Base-by-base conservation (phyloP, 2,329 filamentous ascomycete species). In the Macrophomina tecta region DNA sequence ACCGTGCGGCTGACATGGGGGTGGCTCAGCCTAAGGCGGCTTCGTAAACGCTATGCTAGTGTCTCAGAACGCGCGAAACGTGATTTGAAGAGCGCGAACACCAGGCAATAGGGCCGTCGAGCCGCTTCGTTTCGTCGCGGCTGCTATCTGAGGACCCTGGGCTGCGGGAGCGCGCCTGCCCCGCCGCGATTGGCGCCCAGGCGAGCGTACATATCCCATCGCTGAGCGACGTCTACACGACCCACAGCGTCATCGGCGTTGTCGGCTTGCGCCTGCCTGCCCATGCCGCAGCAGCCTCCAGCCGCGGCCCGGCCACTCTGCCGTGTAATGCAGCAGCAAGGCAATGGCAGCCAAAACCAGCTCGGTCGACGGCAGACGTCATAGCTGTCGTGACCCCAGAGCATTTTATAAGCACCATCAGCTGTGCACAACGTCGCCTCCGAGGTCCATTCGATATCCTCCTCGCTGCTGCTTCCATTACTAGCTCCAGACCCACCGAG, bases 1-100 rank as follows among this genome's bases (percentile, higher is more conserved):
- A 48, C 64, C 53, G 53, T 66, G 55, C 64, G 61, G 61, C 48
- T 64, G 36, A 63, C 48, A 62, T 64, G 61, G 61, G 40, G 61
- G 61, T 64, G 61, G 61, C 61, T 52, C 16, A 52, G 61, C 61
- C 36, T 28, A n/a, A n/a, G 48, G 18, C 61, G 61, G 36, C 45
- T 64, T 64, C 61, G 61, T 64, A 64, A 64, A 64, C 36, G 61
- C 61, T 42, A 38, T 64, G 61, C 61, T 64, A 64, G 61, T 64
- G 61, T 64, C 61, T 64, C 61, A 64, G 48, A 32, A 62, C 58
- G 58, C 58, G 45, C 58, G 58, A 62, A 62, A 62, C 58, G 45
- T 49, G 40, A 40, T 18, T 28, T 7, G n/a, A 51, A 28, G 12
- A 38, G 58, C 34, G 32, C 58, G 58, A 49, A 62, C 30, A 62